Base-by-base conservation (phyloP, 805 yeast genomes). In the Suhomyces tanzawaensis region DNA sequence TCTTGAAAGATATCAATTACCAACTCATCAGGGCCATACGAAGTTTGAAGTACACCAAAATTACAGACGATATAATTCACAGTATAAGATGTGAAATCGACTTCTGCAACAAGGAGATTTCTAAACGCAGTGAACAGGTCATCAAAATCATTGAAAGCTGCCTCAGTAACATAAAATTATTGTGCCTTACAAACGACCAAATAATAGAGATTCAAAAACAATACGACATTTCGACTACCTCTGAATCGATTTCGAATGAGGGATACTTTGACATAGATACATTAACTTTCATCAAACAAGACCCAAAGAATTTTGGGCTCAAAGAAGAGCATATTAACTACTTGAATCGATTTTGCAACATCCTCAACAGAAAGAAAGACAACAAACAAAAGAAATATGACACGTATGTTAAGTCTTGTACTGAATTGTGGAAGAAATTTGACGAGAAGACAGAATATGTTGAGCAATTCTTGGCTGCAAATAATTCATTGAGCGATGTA, bases 371-470 rank as follows among this genome's bases (percentile, higher is more conserved):
- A 30, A 58, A 64, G 12, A 69, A 59, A 43, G 56, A 51, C 14
- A 51, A 59, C 32, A 64, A 58, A 34, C 72, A 63, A 45, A 56
- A 52, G 52, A 69, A 65, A 47, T 58, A 52, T 46, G 62, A 66
- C 7, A 43, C 60, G 7, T 58, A 64, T 22, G 42, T 63, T 5
- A 42, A 52, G 2, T 65, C 71, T 13, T 81, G 86, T 49, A 49
- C 58, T 11, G 49, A 50, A 5, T 58, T 84, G 22, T 83, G 90
- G 89, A 53, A 48, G 1, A 79, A 74, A 47, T 62, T 84, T 5
- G 72, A 73, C 11, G 79, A 81, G 44, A 71, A 71, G 19, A 46
- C 59, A 6, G 55, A 61, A 0, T 62, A 66, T 37, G 52, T 66
- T n/a, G 60, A 58, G 7, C 48, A 53, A 0, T 82, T 84, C 46